Evolutionary conservation across 192 early-diverging fungal genomes (phyloP), one percentile per base, ranked within the genome.

Genomic region (Rhizophagus clarus): DNA sequence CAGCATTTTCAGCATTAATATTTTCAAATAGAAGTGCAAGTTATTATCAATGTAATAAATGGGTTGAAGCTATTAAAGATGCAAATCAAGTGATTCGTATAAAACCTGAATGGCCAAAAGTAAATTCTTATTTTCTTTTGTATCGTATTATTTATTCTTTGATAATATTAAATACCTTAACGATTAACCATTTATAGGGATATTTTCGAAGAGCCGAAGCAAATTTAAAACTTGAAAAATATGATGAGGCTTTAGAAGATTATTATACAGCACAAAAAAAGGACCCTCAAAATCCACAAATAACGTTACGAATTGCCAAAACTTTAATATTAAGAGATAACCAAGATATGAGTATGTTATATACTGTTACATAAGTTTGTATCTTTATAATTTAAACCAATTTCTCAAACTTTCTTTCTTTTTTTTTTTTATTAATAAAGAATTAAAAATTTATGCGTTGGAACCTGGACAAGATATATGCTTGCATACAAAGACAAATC

Each of bases 391-490:
- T 61, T 63, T 24, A 8, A 17, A 0, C 40, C 15, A 31, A 22
- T 1, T 51, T 34, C 22, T 14, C 10, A 26, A 10, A 82, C 4
- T 82, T 60, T 60, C 32, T 74, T 77, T n/a, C n/a, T n/a, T n/a
- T n/a, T n/a, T n/a, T n/a, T n/a, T n/a, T n/a, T n/a, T n/a, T n/a
- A n/a, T n/a, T n/a, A n/a, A 34, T 77, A 61, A 26, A 82, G 91
- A 86, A 12, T 66, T 97, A 45, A 71, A 72, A 28, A 87, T 97
- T 11, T 81, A 89, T 47, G 93, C 95, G 81, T 80, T 96, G 31
- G 83, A 89, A 26, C 87, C 92, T 2, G 95, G 95, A 2, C 82
- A 90, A 9, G 94, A 97, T 82, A 87, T 95, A 79, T 92, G 92
- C 60, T 64, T 82, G 31, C 73, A 72, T 34, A 22, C 37, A 47